Evolutionary conservation across 306 rosid genomes (phyloP), one percentile per base, ranked within the genome.

Genomic region (Cotoneaster glaucophyllus): DNA sequence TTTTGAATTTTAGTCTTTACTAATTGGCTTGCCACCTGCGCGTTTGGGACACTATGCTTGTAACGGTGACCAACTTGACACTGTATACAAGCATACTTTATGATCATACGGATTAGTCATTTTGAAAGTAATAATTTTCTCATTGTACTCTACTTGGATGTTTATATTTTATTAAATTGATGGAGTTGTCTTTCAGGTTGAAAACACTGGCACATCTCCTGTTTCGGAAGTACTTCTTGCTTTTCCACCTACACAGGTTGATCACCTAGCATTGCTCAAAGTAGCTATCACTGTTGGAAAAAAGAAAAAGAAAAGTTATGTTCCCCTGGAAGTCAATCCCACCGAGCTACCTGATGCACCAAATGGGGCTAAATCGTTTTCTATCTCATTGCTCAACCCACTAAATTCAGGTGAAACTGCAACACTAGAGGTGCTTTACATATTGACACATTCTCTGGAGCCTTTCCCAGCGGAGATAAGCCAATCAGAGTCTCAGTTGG

Each of bases 401-500:
- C 78, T 95, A 54, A 74, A 70, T 67, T 76, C 85, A 25, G 96
- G 89, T 76, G 93, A 88, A 84, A 88, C 87, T 56, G 87, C 77
- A 39, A 88, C 93, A 69, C 58, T 95, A 13, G 99, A 95, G 84
- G 93, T 95, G 78, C 88, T 89, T 78, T 95, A 89, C 84, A 76
- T 85, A 62, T 84, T 93, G 87, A 89, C 99, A 22, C 96, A 70
- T 76, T 88, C 90, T 73, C 86, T 92, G 74, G 97, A 90, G 84
- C 97, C 99, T 71, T 95, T 90, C 85, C 99, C 99, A 26, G 86
- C 75, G 57, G 97, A 95, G 87, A 90, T 95, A 81, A 88, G 90
- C 84, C 99, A 95, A 56, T 84, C 97, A 48, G 99, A 95, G 84
- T 73, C 97, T 4, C 99, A 95, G 84, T 85, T 92, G 88, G 97